Evolutionary conservation across 1,284 basidiomycete genomes (phyloP), one percentile per base, ranked within the genome.

Genomic region (Pseudozyma hubeiensis): DNA sequence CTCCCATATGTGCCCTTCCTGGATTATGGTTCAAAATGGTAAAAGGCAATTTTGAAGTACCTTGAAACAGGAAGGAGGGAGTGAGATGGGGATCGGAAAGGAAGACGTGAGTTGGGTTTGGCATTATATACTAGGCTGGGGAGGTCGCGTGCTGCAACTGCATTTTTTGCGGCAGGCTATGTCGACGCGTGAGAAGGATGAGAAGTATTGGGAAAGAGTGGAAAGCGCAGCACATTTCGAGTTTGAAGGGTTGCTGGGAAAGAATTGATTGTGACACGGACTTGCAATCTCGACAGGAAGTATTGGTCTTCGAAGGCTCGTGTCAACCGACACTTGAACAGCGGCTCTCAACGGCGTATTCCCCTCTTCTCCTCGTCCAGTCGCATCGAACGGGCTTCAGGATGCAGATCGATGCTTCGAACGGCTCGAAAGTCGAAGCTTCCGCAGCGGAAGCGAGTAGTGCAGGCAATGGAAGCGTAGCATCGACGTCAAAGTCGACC

Each of bases 11-110:
- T 7, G 58, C 63, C 66, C 72, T 66, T 75, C 64, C 66, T 61
- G 65, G 61, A 54, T 75, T 75, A 75, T 75, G 72, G 72, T 75
- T 75, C 72, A 75, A 75, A 75, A 75, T 75, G 72, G 72, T 75
- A 75, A 75, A 75, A 74, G 71, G 62, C 65, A 74, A 68, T 74
- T 74, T 73, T 73, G 64, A 73, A 73, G 70, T 73, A 57, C 70
- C 64, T 73, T 73, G 70, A 73, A 64, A 56, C 73, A 63, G 64
- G 64, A 75, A 67, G 73, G 73, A 75, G 73, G 64, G 64, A 75
- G 73, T 64, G 73, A 46, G 54, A 41, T 53, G 46, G 39, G 16
- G 59, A 24, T 34, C 1, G 0, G 39, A 24, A 52, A 37, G 6
- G 14, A 13, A 13, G 16, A 34, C 31, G 57, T 35, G 33, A 4